Base-by-base conservation (phyloP, 164 flowering plant species). In the Sextonia rubra region DNA sequence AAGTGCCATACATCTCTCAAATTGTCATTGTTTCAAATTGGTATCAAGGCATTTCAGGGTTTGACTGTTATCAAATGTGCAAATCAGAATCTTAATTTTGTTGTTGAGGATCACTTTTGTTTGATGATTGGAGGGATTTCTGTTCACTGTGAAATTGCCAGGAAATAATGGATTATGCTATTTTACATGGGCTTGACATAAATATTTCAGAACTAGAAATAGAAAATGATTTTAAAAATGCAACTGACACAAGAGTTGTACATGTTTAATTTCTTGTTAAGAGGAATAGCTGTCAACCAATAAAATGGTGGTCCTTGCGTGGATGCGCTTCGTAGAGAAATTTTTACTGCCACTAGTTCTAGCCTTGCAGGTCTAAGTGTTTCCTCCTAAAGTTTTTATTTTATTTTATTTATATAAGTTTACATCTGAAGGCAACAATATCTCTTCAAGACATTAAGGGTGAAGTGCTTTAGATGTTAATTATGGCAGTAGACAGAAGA, bases 401-500 rank as follows among this genome's bases (percentile, higher is more conserved):
- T n/a, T n/a, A 88, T 82, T 37, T 96, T n/a, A n/a, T 93, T 80
- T 97, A 93, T 85, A 97, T 92, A 44, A 83, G 87, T 78, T 69
- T 93, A 55, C 94, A 90, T 87, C 82, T 88, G 84, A 96, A 89
- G 83, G 99, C 99, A 55, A 98, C 98, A 64, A 89, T 78, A 81
- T 98, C 98, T 61, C 83, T 96, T 85, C 89, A 96, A 82, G 84
- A 86, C 60, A 81, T 96, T 58, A 81, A 89, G 58, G 97, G 98
- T 64, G 91, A 86, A 80, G 95, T 83, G 44, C 83, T 96, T 65
- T n/a, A 92, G 95, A 47, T 91, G 85, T 78, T 77, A 71, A 32
- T 30, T 90, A 26, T 96, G 97, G 99, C 99, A n/a, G n/a, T n/a
- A n/a, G n/a, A n/a, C n/a, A 96, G 88, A 93, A 83, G 78, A 88